Percentiles rank a stretch among this genome's conserved stretches.
Conservation (phyloP, 306 rosid genomes). For the Quercus variabilis region DNA sequence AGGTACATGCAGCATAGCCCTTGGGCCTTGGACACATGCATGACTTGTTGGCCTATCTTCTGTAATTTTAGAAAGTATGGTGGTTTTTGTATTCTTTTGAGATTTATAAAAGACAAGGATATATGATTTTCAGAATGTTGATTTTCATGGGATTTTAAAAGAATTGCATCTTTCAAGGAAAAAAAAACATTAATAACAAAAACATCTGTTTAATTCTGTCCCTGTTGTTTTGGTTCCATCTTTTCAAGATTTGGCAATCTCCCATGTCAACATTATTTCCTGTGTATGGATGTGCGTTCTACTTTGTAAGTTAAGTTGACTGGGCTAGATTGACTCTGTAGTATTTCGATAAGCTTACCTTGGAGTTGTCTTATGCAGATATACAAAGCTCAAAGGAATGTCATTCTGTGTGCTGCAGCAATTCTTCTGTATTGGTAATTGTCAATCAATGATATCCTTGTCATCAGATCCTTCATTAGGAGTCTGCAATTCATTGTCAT, state of each 20-base stretch:
- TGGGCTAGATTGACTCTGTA: not conserved
- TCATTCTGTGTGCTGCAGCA: constrained; percentile 67
- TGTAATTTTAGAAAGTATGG: not conserved
- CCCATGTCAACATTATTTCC: not conserved
- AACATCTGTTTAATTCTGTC: not conserved
- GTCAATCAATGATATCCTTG: not conserved
- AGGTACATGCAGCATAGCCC: too few relatives aligned
- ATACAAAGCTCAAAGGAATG: constrained; percentile 95
- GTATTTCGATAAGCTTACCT: not conserved
- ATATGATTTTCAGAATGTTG: not conserved
- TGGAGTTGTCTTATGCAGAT: constrained; percentile 44
- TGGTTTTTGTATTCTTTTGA: not conserved
- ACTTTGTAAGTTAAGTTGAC: too few relatives aligned
- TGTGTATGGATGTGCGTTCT: not conserved
- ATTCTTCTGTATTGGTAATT: constrained; percentile 86
- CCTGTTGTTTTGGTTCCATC: not conserved
- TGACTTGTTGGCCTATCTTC: too few relatives aligned
- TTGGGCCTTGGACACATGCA: too few relatives aligned
- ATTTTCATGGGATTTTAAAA: not conserved
- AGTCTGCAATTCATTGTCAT: not conserved
- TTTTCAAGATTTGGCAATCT: not conserved
- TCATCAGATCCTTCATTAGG: not conserved
- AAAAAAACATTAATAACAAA: not conserved
- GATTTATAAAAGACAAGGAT: not conserved
- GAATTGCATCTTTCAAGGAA: not conserved